Evolutionary conservation across 345 rosid species (phyloP).

Genomic region (Linum tenue): DNA sequence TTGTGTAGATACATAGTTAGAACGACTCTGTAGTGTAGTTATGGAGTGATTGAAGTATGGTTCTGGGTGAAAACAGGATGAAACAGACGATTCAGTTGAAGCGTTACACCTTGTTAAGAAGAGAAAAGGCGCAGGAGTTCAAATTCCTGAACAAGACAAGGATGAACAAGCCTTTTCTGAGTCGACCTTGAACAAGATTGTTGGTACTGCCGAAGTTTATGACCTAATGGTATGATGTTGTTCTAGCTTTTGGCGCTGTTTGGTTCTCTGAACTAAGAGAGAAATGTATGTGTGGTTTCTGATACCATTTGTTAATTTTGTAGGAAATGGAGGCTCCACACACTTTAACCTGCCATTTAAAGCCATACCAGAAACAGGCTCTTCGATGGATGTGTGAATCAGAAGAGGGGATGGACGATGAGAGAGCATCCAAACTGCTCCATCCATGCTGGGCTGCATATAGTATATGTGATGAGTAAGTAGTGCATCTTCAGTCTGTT

Average conservation of each 20-base stretch:
- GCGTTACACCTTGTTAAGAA: constrained; percentile 31
- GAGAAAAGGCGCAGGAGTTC: constrained; percentile 31
- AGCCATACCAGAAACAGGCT: constrained; percentile 66
- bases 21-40: no score
- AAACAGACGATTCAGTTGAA: constrained; percentile 20
- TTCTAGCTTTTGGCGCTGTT: background rate
- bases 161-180: constrained; percentile 49
- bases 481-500: background rate
- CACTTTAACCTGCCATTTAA: constrained; percentile 40
- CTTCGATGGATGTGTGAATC: constrained; percentile 58
- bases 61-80: constrained; percentile 1
- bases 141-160: constrained; percentile 24
- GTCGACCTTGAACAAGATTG: constrained; percentile 41
- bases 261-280: background rate
- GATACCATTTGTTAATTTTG: constrained; percentile 7
- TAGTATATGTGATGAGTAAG: constrained; percentile 52
- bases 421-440: constrained; percentile 46
- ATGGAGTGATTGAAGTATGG: no score
- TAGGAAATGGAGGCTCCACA: constrained; percentile 63
- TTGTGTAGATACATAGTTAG: no score
- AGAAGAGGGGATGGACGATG: constrained; percentile 46
- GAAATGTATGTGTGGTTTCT: no score
- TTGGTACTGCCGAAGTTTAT: constrained; percentile 44
- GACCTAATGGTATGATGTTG: constrained; percentile 34
- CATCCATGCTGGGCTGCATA: constrained; percentile 71